Conservation (phyloP, 768 basidiomycete genomes). For the Leucocoprinus sp. region DNA sequence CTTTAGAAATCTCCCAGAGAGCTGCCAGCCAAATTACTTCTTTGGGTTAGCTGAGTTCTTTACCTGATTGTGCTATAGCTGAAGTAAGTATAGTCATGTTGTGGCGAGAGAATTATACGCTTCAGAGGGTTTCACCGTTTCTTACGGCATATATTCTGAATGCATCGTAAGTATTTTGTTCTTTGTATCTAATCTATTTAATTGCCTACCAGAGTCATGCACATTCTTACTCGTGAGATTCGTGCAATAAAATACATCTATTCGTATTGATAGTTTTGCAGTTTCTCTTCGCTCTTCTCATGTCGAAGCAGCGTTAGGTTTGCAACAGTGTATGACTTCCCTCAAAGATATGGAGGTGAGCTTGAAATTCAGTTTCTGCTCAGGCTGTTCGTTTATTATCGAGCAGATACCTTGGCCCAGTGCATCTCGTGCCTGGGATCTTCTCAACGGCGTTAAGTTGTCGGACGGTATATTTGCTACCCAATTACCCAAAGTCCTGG, state of each 20-base stretch:
- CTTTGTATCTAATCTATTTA: constrained; percentile 10
- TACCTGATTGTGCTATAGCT: neutral
- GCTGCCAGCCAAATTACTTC: constrained; percentile 67
- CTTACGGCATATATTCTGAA: constrained; percentile 62
- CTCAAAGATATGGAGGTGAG: constrained; percentile 63
- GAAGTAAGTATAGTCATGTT: constrained; percentile 36
- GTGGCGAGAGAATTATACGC: constrained; percentile 52
- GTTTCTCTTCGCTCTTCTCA: constrained; percentile 68
- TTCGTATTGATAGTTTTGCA: constrained; percentile 21
- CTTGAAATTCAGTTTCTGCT: constrained; percentile 1
- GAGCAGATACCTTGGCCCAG: constrained; percentile 62
- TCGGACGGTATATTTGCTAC: constrained; percentile 26
- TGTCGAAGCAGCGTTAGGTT: constrained; percentile 57
- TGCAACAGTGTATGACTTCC: constrained; percentile 55
- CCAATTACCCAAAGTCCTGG: constrained; percentile 23
- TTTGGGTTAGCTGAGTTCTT: constrained; percentile 36
- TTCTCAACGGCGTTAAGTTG: constrained; percentile 60
- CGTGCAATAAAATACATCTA: constrained; percentile 5
- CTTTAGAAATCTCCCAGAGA: constrained; percentile 67
- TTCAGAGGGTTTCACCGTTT: constrained; percentile 56
- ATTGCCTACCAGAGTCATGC: constrained; percentile 57
- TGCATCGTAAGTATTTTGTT: constrained; percentile 48
- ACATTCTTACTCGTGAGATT: constrained; percentile 59
- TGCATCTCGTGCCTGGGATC: constrained; percentile 55
- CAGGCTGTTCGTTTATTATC: constrained; percentile 10